A percentile compares a stretch with the other conserved stretches of the same genome.
phyloP scores from a whole-genome alignment of 2,329 filamentous ascomycete species.

The Cladorrhinum sp. region DNA sequence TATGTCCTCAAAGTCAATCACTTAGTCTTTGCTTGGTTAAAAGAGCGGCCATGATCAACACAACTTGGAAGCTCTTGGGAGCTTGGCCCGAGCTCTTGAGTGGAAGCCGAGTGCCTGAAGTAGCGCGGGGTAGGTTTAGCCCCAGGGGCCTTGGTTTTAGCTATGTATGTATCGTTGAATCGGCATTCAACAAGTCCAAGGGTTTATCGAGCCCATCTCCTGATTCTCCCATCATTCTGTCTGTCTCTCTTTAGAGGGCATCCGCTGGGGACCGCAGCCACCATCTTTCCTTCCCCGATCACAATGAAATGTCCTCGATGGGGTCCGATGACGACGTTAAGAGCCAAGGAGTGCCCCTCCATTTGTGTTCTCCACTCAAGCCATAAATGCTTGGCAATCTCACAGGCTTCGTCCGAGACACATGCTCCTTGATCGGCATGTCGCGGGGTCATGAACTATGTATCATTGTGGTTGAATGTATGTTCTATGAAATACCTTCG shows the following conservation, averaged over 20 bases:
- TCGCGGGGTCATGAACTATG: too few species aligned
- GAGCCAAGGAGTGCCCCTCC: not conserved
- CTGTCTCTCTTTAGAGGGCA: not conserved
- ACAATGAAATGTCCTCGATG: not conserved
- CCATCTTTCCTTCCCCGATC: not conserved
- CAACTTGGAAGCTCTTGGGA: not conserved
- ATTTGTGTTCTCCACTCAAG: not conserved
- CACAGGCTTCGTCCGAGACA: not conserved
- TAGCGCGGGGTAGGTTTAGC: conserved; percentile 3
- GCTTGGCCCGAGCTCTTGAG: not conserved
- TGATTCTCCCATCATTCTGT: not conserved
- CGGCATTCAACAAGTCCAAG: too few species aligned
- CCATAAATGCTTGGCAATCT: not conserved
- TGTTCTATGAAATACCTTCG: too few species aligned
- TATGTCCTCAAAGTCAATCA: too few species aligned
- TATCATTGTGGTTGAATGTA: not conserved
- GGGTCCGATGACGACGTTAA: not conserved
- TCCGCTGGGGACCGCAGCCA: too few species aligned
- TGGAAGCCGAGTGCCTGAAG: not conserved
- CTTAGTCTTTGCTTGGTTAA: too few species aligned
- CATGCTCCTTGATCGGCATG: not conserved
- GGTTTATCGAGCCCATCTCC: too few species aligned
- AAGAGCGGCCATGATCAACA: too few species aligned
- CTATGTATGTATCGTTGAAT: too few species aligned
- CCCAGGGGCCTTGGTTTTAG: not conserved